These are phyloP conservation scores for Lactifluus hygrophoroides DNA, from an alignment of 768 basidiomycete species.

Conservation along the genomic window DNA sequence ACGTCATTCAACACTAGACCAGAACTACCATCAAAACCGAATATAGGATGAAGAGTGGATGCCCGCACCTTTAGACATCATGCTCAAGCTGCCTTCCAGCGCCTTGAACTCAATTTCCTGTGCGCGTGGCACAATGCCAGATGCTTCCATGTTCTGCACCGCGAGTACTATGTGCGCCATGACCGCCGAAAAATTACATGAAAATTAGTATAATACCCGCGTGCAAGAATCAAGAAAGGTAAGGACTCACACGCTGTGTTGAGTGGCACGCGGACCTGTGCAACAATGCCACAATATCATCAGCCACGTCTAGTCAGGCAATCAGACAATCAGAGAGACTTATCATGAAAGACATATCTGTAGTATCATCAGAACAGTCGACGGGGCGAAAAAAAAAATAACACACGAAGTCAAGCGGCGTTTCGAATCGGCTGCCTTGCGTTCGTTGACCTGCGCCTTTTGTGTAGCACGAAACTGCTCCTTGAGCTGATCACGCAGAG, in stretches of 20 bases:
- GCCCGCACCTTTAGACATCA: slow-evolving; percentile 75
- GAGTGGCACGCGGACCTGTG: slow-evolving; percentile 72
- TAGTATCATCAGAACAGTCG: neutral
- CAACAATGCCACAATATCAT: slow-evolving; percentile 19
- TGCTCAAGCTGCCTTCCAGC: slow-evolving; percentile 68
- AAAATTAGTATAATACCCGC: neutral
- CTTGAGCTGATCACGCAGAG: slow-evolving; percentile 46
- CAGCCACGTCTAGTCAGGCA: slow-evolving; percentile 25
- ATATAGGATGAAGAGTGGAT: neutral
- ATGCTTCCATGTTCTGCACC: slow-evolving; percentile 87
- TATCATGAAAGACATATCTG: slow-evolving; percentile 75
- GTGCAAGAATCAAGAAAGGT: neutral
- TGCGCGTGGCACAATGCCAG: slow-evolving; percentile 58
- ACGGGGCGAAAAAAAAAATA: slow-evolving; percentile 25
- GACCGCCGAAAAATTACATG: neutral
- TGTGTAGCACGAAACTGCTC: slow-evolving; percentile 48
- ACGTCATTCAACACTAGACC: slow-evolving; percentile 64
- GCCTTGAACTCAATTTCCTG: slow-evolving; percentile 87
- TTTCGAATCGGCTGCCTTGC: slow-evolving; percentile 72
- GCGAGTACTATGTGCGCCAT: slow-evolving; percentile 47
- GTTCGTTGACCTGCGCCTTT: slow-evolving; percentile 54
- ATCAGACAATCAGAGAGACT: slow-evolving; percentile 31
- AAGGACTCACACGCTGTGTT: slow-evolving; percentile 52
- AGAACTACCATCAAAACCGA: slow-evolving; percentile 2
- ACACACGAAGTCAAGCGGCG: slow-evolving; percentile 70